Conservation (phyloP, 78 protist genomes). For the Dictyostelium capitatum region DNA sequence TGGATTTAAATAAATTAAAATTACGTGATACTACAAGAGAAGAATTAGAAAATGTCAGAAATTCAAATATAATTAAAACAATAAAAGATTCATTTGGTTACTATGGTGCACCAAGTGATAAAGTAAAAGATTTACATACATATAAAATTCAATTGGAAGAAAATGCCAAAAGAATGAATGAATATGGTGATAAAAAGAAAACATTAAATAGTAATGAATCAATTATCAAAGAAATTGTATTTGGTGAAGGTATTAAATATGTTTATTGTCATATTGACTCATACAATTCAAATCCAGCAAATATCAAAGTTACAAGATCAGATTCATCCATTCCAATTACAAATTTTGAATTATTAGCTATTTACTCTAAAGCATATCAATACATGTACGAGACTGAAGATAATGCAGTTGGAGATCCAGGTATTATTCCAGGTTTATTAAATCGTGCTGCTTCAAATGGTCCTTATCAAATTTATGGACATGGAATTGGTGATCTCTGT, state of each 20-base stretch:
- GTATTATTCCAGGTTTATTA: background rate
- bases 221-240: background rate
- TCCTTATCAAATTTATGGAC: background rate
- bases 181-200: too few species aligned
- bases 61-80: too few species aligned
- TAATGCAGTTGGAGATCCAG: background rate
- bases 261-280: background rate
- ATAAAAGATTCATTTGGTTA: too few species aligned
- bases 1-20: too few species aligned
- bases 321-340: background rate
- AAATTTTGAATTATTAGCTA: background rate
- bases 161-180: too few species aligned
- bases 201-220: too few species aligned
- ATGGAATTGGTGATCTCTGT: background rate
- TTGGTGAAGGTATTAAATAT: background rate
- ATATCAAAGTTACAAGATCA: background rate
- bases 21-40: too few species aligned
- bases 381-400: background rate
- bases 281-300: background rate
- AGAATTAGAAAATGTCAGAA: too few species aligned
- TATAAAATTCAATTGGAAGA: too few species aligned
- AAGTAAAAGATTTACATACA: too few species aligned
- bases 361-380: background rate
- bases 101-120: too few species aligned
- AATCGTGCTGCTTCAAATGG: background rate